Evolutionary conservation across 164 flowering plant genomes (phyloP).

Genomic region (Stephania cephalantha): DNA sequence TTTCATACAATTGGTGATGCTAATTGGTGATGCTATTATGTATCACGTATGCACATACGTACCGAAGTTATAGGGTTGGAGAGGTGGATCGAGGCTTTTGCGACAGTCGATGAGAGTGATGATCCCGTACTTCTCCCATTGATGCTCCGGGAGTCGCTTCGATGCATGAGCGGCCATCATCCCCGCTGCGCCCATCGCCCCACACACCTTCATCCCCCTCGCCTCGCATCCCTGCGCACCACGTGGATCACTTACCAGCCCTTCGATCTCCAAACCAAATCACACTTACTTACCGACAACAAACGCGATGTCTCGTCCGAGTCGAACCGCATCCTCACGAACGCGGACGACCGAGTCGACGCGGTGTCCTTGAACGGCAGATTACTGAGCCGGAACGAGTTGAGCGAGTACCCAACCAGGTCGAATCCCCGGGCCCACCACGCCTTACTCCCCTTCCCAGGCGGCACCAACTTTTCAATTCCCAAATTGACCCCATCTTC

Average conservation of each 20-base stretch:
- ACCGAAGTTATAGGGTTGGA: constrained; percentile 38
- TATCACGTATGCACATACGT: constrained; percentile 5
- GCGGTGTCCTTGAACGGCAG: constrained; percentile 38
- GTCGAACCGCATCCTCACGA: constrained; percentile 47
- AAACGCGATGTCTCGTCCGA: constrained; percentile 38
- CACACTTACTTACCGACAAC: constrained; percentile 33
- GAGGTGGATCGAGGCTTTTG: constrained; percentile 60
- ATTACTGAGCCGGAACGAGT: constrained; percentile 53
- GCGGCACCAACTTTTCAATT: constrained; percentile 63
- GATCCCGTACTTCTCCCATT: constrained; percentile 64
- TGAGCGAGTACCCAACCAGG: constrained; percentile 80
- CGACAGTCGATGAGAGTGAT: constrained; percentile 70
- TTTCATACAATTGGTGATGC: too few relatives aligned
- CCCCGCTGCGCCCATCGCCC: constrained; percentile 66
- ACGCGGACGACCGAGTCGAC: constrained; percentile 37
- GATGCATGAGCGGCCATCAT: constrained; percentile 48
- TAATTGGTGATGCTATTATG: too few relatives aligned
- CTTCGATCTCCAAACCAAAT: not conserved
- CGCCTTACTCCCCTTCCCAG: constrained; percentile 52
- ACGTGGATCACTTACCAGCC: too few relatives aligned
- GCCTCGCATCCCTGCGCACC: constrained; percentile 54
- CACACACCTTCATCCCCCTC: constrained; percentile 57
- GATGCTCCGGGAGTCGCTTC: constrained; percentile 34
- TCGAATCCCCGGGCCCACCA: constrained; percentile 83
- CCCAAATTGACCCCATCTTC: constrained; percentile 37